Evolutionary conservation across 2,329 filamentous ascomycete species (phyloP), one percentile per base, ranked within the genome.

Genomic region (Aspergillus carbonarius): DNA sequence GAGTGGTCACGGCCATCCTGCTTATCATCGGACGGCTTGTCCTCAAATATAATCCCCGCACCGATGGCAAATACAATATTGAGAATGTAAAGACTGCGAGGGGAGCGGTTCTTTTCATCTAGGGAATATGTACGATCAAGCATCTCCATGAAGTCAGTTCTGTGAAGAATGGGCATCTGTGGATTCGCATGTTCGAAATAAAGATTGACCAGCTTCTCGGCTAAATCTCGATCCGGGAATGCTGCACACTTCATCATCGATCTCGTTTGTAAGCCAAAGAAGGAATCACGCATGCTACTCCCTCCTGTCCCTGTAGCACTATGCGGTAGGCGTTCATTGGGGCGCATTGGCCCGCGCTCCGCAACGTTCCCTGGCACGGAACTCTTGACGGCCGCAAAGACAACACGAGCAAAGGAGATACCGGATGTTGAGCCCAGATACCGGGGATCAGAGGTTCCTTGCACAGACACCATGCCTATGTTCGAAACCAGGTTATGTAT

Each of bases 61-160:
- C 95, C 95, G 68, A 98, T 97, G 13, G 93, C 93, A 77, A 96
- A 98, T 23, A 98, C 93, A 76, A 98, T 97, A 75, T 97, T 97
- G 62, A 98, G 82, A 78, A 96, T 86, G 76, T 97, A 98, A n/a
- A 95, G 82, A 74, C 96, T 92, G 55, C 89, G 84, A 4, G 92
- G 85, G 1, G 89, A 90, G 25, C 89, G 83, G 54, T 85, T 82
- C 59, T 85, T 84, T 48, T 85, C 82, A 18, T 89, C 85, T 0
- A 85, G 83, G 4, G 85, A 82, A 74, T 96, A 97, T 0, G 92
- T 90, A 47, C 86, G 85, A 55, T 96, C 88, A 71, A 97, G 90
- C 77, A 96, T 86, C 47, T 89, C 84, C 88, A 92, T 92, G 70
- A 97, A 98, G 67, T 97, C 92, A 32, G 85, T 88, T 37, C 91